Evolutionary conservation across 768 basidiomycete species (phyloP).

Genomic region (Tricholoma matsutake): DNA sequence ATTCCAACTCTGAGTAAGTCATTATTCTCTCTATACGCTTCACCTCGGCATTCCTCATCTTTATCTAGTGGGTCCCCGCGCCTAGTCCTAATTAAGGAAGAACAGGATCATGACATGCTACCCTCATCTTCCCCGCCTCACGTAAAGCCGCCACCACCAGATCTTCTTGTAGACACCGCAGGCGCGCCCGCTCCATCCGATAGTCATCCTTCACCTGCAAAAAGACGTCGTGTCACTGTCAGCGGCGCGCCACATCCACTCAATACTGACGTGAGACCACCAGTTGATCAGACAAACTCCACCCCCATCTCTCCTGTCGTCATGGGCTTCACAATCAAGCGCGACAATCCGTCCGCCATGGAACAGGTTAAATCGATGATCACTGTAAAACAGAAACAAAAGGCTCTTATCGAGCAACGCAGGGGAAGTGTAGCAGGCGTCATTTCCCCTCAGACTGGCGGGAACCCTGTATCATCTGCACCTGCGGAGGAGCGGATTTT

Average conservation of each 20-base stretch:
- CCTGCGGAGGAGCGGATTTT: slow-evolving; percentile 25
- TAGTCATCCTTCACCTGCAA: slow-evolving; percentile 43
- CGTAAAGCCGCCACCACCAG: slow-evolving; percentile 16
- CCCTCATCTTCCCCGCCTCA: slow-evolving; percentile 37
- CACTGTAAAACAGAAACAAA: slow-evolving; percentile 66
- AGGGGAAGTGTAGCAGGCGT: slow-evolving; percentile 53
- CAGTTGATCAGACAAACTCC: slow-evolving; percentile 43
- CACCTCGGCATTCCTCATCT: slow-evolving; percentile 5
- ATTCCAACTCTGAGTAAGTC: slow-evolving; percentile 46
- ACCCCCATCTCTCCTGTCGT: slow-evolving; percentile 67
- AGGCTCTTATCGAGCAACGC: slow-evolving; percentile 67
- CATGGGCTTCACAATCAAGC: slow-evolving; percentile 54
- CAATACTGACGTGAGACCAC: slow-evolving; percentile 48
- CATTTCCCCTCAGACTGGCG: slow-evolving; percentile 29
- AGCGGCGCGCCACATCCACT: slow-evolving; percentile 55
- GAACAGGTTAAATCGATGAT: slow-evolving; percentile 65
- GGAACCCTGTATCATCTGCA: slow-evolving; percentile 25
- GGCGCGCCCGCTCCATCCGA: slow-evolving; percentile 40
- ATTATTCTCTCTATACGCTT: slow-evolving; percentile 14
- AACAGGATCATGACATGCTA: slow-evolving; percentile 50
- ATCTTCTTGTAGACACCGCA: slow-evolving; percentile 18
- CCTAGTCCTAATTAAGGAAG: slow-evolving; percentile 57
- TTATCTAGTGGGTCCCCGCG: slow-evolving; percentile 41
- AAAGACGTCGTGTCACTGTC: slow-evolving; percentile 72
- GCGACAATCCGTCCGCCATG: slow-evolving; percentile 55